Percentiles rank a stretch among this genome's conserved stretches.
phyloP scores from a whole-genome alignment of 2,329 filamentous ascomycete species.

The Lasiodiplodia theobromae region DNA sequence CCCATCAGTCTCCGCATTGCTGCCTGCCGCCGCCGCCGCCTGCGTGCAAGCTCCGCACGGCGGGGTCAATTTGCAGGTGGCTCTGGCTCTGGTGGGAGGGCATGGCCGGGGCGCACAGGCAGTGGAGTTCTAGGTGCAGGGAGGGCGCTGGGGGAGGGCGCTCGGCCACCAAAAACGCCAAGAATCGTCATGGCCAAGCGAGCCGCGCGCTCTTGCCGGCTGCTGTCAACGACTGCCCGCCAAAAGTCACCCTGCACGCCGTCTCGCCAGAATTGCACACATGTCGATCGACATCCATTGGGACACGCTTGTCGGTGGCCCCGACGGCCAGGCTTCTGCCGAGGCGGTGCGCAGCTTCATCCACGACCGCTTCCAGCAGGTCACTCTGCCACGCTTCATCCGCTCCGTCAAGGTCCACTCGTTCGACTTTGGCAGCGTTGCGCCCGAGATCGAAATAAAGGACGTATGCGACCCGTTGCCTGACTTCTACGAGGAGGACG shows the following conservation, averaged over 20 bases:
- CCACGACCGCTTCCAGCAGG: slow-evolving; percentile 92
- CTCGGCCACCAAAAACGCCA: slow-evolving; percentile 9
- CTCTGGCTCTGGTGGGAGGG: neutral
- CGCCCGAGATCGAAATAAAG: slow-evolving; percentile 89
- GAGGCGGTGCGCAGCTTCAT: slow-evolving; percentile 91
- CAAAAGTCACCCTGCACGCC: slow-evolving; percentile 11
- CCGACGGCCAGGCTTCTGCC: slow-evolving; percentile 84
- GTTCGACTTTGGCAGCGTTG: slow-evolving; percentile 87
- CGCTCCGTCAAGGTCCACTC: slow-evolving; percentile 93
- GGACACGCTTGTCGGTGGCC: slow-evolving; percentile 87
- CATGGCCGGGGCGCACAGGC: neutral
- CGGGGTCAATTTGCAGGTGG: neutral
- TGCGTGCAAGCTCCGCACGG: neutral
- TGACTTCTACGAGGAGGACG: slow-evolving; percentile 91
- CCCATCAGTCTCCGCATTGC: slow-evolving; percentile 11
- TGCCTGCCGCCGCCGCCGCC: slow-evolving; percentile 13
- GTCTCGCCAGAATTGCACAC: neutral
- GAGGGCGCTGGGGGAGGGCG: neutral
- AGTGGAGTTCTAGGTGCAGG: neutral
- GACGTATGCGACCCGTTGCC: slow-evolving; percentile 95
- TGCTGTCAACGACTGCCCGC: slow-evolving; percentile 16
- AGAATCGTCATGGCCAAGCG: slow-evolving; percentile 25
- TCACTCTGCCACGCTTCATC: slow-evolving; percentile 92
- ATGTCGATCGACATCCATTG: slow-evolving; percentile 99
- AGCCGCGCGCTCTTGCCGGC: slow-evolving; percentile 11